These are phyloP conservation scores for Symbiodinium pilosum DNA, from an alignment of 73 alveolate genomes.

Conservation along the genomic window DNA sequence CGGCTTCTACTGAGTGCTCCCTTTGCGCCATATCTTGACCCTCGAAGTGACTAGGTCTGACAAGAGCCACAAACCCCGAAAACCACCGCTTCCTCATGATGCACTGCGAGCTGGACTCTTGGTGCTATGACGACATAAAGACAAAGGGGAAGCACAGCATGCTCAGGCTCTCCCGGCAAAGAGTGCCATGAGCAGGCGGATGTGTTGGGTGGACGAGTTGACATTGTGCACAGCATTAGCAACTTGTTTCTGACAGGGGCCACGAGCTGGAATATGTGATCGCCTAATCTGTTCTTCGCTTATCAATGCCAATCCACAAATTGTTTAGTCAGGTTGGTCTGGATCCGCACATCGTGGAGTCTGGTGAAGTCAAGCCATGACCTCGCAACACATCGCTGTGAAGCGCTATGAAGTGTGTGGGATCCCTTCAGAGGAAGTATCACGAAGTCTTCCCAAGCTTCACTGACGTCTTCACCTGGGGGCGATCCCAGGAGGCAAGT, in stretches of 20 bases:
- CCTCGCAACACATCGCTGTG: not conserved
- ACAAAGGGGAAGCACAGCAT: too few species aligned
- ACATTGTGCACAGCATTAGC: not conserved
- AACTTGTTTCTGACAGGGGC: not conserved
- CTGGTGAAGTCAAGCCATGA: not conserved
- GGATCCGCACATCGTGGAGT: constrained; percentile 56
- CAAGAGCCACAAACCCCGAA: not conserved
- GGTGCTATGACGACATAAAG: not conserved
- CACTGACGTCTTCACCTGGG: constrained; percentile 8
- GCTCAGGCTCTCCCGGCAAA: not conserved
- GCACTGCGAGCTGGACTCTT: constrained; percentile 14
- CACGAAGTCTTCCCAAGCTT: not conserved
- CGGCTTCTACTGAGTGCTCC: not conserved
- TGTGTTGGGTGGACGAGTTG: not conserved
- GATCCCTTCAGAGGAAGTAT: not conserved
- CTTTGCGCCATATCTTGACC: not conserved
- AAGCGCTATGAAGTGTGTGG: not conserved
- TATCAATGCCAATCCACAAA: too few species aligned
- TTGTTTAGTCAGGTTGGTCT: constrained; percentile 17
- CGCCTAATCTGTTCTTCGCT: too few species aligned
- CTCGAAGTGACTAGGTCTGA: not conserved
- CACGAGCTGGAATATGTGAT: constrained; percentile 28
- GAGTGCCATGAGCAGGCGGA: not conserved
- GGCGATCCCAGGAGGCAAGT: not conserved
- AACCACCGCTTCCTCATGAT: constrained; percentile 71